Evolutionary conservation across 345 rosid species (phyloP).

Genomic region (Linum usitatissimum): DNA sequence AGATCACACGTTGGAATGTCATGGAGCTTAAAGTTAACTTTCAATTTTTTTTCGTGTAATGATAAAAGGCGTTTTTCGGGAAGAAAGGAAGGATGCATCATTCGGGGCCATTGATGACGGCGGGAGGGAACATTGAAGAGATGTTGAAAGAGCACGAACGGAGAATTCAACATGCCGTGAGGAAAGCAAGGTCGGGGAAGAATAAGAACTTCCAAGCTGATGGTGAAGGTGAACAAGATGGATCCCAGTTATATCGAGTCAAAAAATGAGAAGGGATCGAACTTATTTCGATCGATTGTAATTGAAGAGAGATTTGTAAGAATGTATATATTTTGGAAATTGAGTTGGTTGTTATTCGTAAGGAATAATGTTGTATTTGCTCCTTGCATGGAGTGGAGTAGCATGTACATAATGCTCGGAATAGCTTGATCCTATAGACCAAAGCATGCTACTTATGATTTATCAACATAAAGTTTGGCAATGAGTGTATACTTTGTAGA

Average conservation of each 20-base stretch:
- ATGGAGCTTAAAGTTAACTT: not conserved
- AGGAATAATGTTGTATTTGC: no score
- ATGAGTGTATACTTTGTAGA: no score
- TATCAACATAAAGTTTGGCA: no score
- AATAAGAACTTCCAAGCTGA: slow-evolving; percentile 21
- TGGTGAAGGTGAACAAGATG: slow-evolving; percentile 21
- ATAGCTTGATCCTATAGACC: no score
- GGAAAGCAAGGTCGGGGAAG: slow-evolving; percentile 65
- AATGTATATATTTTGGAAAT: no score
- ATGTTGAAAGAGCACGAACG: slow-evolving; percentile 87
- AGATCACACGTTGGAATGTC: no score
- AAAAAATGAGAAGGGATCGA: slow-evolving; percentile 6
- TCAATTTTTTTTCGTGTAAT: not conserved
- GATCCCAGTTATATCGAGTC: slow-evolving; percentile 24
- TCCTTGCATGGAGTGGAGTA: no score
- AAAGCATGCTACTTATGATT: no score
- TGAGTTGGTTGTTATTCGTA: no score
- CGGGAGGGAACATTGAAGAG: slow-evolving; percentile 65
- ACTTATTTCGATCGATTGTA: no score
- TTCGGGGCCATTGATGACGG: slow-evolving; percentile 62
- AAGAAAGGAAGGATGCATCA: slow-evolving; percentile 41
- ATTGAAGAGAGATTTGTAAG: no score
- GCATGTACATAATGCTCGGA: no score
- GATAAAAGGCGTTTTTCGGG: not conserved
- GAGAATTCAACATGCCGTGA: slow-evolving; percentile 63